These are phyloP conservation scores for Populus pruinosa DNA, from an alignment of 345 rosid species.

Conservation along the genomic window DNA sequence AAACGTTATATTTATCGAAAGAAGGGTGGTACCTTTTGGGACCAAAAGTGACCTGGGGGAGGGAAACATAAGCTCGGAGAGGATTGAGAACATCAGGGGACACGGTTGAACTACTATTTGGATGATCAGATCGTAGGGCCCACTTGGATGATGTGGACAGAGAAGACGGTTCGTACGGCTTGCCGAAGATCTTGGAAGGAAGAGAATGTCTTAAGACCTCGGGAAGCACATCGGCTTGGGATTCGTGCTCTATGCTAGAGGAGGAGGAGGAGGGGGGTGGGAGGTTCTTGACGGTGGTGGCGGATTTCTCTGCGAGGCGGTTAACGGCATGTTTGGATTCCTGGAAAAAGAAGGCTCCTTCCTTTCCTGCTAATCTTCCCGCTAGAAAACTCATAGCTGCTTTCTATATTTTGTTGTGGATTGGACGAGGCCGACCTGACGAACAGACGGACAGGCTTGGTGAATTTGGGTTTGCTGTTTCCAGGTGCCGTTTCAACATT, in stretches of 20 bases:
- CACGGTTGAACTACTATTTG: conserved; percentile 19
- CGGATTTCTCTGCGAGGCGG: conserved; percentile 65
- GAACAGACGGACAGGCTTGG: not conserved
- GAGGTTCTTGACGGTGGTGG: conserved; percentile 30
- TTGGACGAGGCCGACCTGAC: not conserved
- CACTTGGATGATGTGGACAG: conserved; percentile 72
- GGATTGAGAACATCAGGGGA: conserved; percentile 72
- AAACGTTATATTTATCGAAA: not conserved
- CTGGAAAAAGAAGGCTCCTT: conserved; percentile 81
- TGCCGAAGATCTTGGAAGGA: conserved; percentile 53
- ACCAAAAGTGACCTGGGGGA: conserved; percentile 91
- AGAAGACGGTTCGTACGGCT: conserved; percentile 54
- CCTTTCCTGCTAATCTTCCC: conserved; percentile 83
- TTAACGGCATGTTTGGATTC: conserved; percentile 85
- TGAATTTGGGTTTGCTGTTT: not conserved
- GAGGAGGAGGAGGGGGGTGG: conserved; percentile 9
- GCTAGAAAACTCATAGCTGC: conserved; percentile 75
- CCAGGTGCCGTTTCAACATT: not conserved
- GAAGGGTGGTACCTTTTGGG: conserved; percentile 57
- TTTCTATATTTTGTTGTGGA: not conserved
- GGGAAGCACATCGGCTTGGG: conserved; percentile 74
- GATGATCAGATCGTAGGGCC: conserved; percentile 45
- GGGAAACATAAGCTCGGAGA: conserved; percentile 70
- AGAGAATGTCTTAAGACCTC: conserved; percentile 83
- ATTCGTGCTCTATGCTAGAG: conserved; percentile 9